Conservation (phyloP, 495 filamentous ascomycete genomes). For the Trichoderma asperelloides region DNA sequence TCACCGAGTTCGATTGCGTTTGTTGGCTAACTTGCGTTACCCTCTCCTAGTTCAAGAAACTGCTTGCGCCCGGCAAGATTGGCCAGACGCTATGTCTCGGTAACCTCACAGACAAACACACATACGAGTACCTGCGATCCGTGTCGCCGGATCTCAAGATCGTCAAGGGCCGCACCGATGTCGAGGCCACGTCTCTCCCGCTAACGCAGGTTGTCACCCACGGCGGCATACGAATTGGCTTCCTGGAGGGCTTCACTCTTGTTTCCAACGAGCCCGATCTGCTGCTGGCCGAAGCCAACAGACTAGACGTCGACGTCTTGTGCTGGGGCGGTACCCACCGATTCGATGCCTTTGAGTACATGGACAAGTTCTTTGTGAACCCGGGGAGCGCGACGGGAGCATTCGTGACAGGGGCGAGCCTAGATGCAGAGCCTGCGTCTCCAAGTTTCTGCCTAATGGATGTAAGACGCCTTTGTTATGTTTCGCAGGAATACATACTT, state of each 20-base stretch:
- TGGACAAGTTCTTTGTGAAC: conserved; percentile 98
- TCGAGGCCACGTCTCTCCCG: conserved; percentile 82
- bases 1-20: not conserved
- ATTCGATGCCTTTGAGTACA: conserved; percentile 97
- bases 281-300: conserved; percentile 83
- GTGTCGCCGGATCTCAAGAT: conserved; percentile 92
- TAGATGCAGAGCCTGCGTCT: conserved; percentile 67
- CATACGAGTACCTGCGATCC: conserved; percentile 87
- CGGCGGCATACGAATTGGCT: conserved; percentile 86
- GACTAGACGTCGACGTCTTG: conserved; percentile 93
- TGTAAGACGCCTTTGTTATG: conserved; percentile 47
- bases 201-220: conserved; percentile 91
- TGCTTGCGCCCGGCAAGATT: conserved; percentile 96
- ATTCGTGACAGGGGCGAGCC: conserved; percentile 47
- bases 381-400: conserved; percentile 92
- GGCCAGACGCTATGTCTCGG: conserved; percentile 94
- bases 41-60: conserved; percentile 78
- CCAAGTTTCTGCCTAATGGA: conserved; percentile 99
- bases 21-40: not conserved
- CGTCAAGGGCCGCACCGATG: conserved; percentile 88
- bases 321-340: conserved; percentile 96
- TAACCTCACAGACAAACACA: conserved; percentile 90
- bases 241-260: conserved; percentile 93
- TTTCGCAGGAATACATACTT: not conserved
- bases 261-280: conserved; percentile 88